phyloP scores from a whole-genome alignment of 345 rosid species.

The Euclidium syriacum region DNA sequence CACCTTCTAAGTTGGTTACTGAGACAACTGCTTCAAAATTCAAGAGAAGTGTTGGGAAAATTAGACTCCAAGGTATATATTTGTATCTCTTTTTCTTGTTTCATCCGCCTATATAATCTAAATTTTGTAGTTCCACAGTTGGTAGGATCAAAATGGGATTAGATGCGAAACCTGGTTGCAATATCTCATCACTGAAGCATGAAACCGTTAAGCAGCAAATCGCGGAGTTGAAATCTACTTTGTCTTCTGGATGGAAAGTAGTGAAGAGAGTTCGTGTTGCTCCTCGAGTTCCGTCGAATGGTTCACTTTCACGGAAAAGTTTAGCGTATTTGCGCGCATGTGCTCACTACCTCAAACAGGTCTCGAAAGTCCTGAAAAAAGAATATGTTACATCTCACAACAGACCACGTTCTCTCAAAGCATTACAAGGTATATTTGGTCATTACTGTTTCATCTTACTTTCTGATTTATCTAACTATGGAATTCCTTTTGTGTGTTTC shows the following conservation, averaged over 20 bases:
- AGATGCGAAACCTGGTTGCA: constrained; percentile 65
- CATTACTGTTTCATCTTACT: background rate
- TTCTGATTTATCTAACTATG: background rate
- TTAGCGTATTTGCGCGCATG: constrained; percentile 67
- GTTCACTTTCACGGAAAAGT: constrained; percentile 65
- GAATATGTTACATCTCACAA: constrained; percentile 47
- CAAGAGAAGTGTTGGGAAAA: constrained; percentile 64
- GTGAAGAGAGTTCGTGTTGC: constrained; percentile 44
- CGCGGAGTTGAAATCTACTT: constrained; percentile 43
- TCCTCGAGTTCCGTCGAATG: constrained; percentile 40
- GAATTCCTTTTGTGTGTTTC: constrained; percentile 15
- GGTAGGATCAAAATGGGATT: constrained; percentile 67
- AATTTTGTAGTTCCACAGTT: constrained; percentile 39
- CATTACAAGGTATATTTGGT: constrained; percentile 49
- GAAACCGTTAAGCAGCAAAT: constrained; percentile 44
- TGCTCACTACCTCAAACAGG: constrained; percentile 66
- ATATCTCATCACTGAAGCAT: constrained; percentile 44
- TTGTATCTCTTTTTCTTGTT: background rate
- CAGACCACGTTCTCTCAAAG: constrained; percentile 51
- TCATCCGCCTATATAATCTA: background rate
- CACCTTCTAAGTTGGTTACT: constrained; percentile 41
- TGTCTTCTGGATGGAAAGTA: constrained; percentile 63
- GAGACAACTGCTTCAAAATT: constrained; percentile 49
- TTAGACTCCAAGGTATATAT: constrained; percentile 74
- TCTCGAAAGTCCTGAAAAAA: constrained; percentile 53